phyloP scores from a whole-genome alignment of 2,329 filamentous ascomycete genomes.

The Sporothrix euskadiensis region DNA sequence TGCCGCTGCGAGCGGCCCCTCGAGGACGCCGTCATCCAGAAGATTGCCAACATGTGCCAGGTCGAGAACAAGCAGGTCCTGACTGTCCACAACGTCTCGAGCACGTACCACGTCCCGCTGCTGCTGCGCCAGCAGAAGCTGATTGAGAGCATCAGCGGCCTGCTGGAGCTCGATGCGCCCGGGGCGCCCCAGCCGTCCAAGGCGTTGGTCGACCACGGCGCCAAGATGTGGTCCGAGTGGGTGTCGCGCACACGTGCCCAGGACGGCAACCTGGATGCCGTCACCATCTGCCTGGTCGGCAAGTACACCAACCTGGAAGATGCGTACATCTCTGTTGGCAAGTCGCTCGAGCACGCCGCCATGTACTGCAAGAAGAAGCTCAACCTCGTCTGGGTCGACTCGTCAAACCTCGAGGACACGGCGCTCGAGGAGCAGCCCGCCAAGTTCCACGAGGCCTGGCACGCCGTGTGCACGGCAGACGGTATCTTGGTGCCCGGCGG shows the following conservation, averaged over 20 bases:
- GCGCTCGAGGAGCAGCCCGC: constrained; percentile 63
- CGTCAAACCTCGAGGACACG: constrained; percentile 74
- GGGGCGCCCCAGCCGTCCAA: constrained; percentile 53
- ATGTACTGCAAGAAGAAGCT: constrained; percentile 83
- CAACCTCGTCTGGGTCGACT: constrained; percentile 80
- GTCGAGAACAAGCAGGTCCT: constrained; percentile 83
- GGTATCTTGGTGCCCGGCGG: constrained; percentile 72
- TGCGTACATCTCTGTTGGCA: constrained; percentile 74
- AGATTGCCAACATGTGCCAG: constrained; percentile 88
- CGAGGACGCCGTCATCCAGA: constrained; percentile 71
- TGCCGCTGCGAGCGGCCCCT: constrained; percentile 84
- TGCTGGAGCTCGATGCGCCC: constrained; percentile 65
- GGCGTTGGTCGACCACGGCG: constrained; percentile 61
- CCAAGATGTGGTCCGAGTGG: constrained; percentile 72
- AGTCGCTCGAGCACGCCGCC: constrained; percentile 85
- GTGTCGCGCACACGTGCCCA: constrained; percentile 61
- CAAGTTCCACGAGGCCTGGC: constrained; percentile 84
- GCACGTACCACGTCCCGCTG: constrained; percentile 93
- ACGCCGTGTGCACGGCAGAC: constrained; percentile 68
- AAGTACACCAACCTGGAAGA: constrained; percentile 88
- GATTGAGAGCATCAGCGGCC: constrained; percentile 46
- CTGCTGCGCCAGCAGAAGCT: constrained; percentile 82
- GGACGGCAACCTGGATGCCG: constrained; percentile 58
- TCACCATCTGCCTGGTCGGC: constrained; percentile 84
- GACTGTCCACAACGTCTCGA: constrained; percentile 83